Evolutionary conservation across 306 rosid genomes (phyloP), one percentile per base, ranked within the genome.

Genomic region (Pterocarpus macrocarpus): DNA sequence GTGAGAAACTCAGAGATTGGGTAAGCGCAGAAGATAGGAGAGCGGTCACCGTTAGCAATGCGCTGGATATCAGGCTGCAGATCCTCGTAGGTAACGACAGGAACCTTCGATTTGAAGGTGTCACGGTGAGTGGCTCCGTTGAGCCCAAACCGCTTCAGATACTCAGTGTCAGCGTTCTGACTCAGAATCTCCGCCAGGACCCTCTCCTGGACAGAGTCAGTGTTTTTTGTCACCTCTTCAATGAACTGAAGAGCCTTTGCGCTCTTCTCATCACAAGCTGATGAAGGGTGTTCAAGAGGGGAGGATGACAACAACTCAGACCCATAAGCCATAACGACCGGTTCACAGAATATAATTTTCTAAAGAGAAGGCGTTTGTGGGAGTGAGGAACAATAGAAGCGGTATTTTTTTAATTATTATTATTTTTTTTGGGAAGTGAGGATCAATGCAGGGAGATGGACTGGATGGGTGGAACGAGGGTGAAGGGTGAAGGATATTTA

Each of bases 1-100:
- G 99, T 93, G 80, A 95, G 94, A 55, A 95, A 93, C 87, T 95
- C 99, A 0, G 99, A 93, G 75, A 95, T 86, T 16, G 97, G 97
- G 39, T 70, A 89, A 67, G 96, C 13, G 64, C 82, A 87, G 39
- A 95, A 80, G 87, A 95, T 89, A 30, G 89, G 88, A 41, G 99
- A 90, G 78, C 86, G 86, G 75, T 95, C 99, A 13, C 99, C 99
- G 49, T 95, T 89, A 16, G 94, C 96, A 47, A 93, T 90, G 63
- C 99, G 95, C 68, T 91, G 93, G 52, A 95, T 90, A 69, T 91
- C 85, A 4, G 94, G 94, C 66, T 82, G 90, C 1, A 95, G 87
- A 86, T 95, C 98, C 76, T 95, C 97, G 75, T 93, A 95, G 0
- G 87, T 82, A 1, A 91, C 90, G 2, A 90, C 93, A 0, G 98